A percentile compares a stretch with the other conserved stretches of the same genome.
phyloP scores from a whole-genome alignment of 805 yeast genomes.

The Suhomyces emberorum region DNA sequence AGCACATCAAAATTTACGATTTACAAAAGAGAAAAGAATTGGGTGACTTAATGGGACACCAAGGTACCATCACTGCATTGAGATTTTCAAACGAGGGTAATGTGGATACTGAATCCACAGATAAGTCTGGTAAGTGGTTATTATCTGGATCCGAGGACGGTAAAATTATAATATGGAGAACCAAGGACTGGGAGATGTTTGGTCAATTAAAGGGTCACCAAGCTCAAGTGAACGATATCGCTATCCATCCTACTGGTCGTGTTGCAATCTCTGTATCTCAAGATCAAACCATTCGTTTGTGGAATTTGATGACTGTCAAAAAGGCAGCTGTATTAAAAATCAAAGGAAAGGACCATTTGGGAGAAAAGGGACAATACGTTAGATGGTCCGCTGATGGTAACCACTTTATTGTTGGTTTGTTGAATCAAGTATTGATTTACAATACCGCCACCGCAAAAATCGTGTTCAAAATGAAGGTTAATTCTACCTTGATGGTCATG shows the following conservation, averaged over 20 bases:
- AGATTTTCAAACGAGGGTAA: slow-evolving; percentile 57
- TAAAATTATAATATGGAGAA: slow-evolving; percentile 85
- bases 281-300: slow-evolving; percentile 78
- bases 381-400: slow-evolving; percentile 70
- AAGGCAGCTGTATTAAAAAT: slow-evolving; percentile 83
- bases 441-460: slow-evolving; percentile 61
- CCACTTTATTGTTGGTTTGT: slow-evolving; percentile 71
- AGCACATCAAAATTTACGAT: slow-evolving; percentile 91
- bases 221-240: slow-evolving; percentile 77
- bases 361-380: slow-evolving; percentile 62
- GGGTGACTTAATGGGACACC: slow-evolving; percentile 85
- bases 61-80: slow-evolving; percentile 80
- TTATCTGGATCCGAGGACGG: slow-evolving; percentile 91
- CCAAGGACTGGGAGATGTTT: slow-evolving; percentile 93
- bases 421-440: slow-evolving; percentile 62
- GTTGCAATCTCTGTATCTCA: slow-evolving; percentile 86
- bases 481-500: slow-evolving; percentile 64
- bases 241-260: slow-evolving; percentile 86
- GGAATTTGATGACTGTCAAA: slow-evolving; percentile 96
- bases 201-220: slow-evolving; percentile 87
- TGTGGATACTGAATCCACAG: slow-evolving; percentile 12
- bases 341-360: slow-evolving; percentile 62
- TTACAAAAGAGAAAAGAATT: slow-evolving; percentile 89
- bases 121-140: slow-evolving; percentile 78
- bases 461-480: slow-evolving; percentile 48